Base-by-base conservation (phyloP, 345 rosid species). In the Acer yangbiense region DNA sequence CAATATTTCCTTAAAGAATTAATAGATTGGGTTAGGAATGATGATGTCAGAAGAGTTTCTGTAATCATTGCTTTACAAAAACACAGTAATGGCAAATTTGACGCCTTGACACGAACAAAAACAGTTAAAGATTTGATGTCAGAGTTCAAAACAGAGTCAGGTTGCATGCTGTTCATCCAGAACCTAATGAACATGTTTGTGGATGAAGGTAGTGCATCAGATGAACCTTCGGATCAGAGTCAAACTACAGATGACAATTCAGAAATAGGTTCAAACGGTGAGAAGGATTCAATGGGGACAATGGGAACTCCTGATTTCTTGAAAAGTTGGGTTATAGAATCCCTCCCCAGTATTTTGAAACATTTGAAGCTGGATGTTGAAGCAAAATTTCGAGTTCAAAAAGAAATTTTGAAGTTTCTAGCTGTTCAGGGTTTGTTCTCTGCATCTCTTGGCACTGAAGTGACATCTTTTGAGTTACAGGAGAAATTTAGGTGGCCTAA, bases 221-320 rank as follows among this genome's bases (percentile, higher is more conserved):
- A 90, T 80, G 94, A 94, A 82, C 92, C 98, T 70, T 97, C 98
- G 43, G 98, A 94, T 87, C 99, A 94, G 87, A 96, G 98, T 86
- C 98, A 95, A 87, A 94, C 99, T 74, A 96, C 98, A 17, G 99
- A 97, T 88, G 99, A 97, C 73, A 96, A 94, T 81, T 93, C 95
- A 21, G 99, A 94, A 84, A 88, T 91, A 72, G 98, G 94, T 50
- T 90, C 95, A 27, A 67, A 80, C 9, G 97, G 93, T 83, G 97
- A 92, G 77, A 96, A 89, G 84, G 97, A 92, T 76, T 86, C 91
- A 48, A 58, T 80, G 82, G 88, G 83, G 72, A 68, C 84, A 27
- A 75, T 77, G 55, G 97, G 87, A 76, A 92, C 81, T 79, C 82
- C 91, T 63, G 98, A 96, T 80, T 84, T 79, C 78, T 77, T 93